These are phyloP conservation scores for Trametes cubensis DNA, from an alignment of 768 basidiomycete species.

Conservation along the genomic window DNA sequence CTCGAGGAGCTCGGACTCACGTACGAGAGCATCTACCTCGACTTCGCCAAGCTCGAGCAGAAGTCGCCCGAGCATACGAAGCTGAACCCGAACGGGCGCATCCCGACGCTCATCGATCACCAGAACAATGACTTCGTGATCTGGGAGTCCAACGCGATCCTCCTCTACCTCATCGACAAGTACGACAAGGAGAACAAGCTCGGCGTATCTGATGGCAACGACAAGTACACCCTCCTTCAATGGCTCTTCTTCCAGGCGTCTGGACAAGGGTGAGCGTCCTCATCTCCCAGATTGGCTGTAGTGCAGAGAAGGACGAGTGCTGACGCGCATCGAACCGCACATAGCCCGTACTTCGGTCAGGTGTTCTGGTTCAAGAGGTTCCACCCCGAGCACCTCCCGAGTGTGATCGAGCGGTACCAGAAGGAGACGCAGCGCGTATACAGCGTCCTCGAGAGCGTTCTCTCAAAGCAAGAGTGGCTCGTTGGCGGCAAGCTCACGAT, in stretches of 20 bases:
- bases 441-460: slow-evolving; percentile 33
- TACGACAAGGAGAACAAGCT: slow-evolving; percentile 47
- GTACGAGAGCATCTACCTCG: slow-evolving; percentile 34
- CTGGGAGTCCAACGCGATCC: slow-evolving; percentile 46
- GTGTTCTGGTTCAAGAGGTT: slow-evolving; percentile 30
- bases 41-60: slow-evolving; percentile 32
- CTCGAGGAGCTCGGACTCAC: slow-evolving; percentile 33
- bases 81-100: slow-evolving; percentile 40
- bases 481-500: slow-evolving; percentile 33
- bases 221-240: slow-evolving; percentile 33
- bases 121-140: slow-evolving; percentile 36
- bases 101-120: slow-evolving; percentile 41
- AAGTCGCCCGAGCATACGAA: slow-evolving; percentile 29
- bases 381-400: slow-evolving; percentile 35
- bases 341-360: slow-evolving; percentile 35
- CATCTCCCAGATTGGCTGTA: too few relatives aligned
- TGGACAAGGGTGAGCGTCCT: slow-evolving; percentile 30
- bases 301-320: background rate
- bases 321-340: too few relatives aligned
- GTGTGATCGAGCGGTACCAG: slow-evolving; percentile 35
- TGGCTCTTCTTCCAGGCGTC: slow-evolving; percentile 49
- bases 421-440: slow-evolving; percentile 34
- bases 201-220: slow-evolving; percentile 19
- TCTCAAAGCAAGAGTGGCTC: slow-evolving; percentile 34
- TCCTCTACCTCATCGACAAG: slow-evolving; percentile 45